Percentiles rank a stretch among this genome's conserved stretches.
Conservation (phyloP, 768 basidiomycete species). For the Albatrellus ellisii region DNA sequence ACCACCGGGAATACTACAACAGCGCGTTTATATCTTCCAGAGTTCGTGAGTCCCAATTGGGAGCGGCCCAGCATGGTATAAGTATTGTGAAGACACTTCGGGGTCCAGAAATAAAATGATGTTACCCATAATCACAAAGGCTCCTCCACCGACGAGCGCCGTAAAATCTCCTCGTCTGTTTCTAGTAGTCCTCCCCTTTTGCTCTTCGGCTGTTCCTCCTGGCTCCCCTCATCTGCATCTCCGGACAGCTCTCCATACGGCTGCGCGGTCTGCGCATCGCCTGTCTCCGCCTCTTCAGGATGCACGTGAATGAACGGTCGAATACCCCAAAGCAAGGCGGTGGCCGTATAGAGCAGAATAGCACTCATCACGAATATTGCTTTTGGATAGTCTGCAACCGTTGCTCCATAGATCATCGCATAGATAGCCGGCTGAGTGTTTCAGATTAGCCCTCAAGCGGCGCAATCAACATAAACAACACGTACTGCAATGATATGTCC, state of each 20-base stretch:
- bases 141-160: slow-evolving; percentile 3
- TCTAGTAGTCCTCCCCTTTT: neutral
- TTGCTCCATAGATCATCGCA: slow-evolving; percentile 10
- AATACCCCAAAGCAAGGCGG: slow-evolving; percentile 9
- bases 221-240: neutral
- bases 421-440: slow-evolving; percentile 11
- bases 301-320: slow-evolving; percentile 12
- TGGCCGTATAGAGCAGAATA: slow-evolving; percentile 7
- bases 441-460: neutral
- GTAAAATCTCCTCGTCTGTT: neutral
- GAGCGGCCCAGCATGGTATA: no score
- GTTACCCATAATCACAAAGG: neutral
- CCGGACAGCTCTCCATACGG: neutral
- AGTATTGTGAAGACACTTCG: no score
- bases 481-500: slow-evolving; percentile 13
- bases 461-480: neutral
- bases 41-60: no score
- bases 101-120: no score
- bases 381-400: slow-evolving; percentile 11
- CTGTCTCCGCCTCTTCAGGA: neutral
- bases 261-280: neutral
- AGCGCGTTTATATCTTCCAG: no score
- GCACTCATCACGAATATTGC: slow-evolving; percentile 12
- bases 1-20: no score
- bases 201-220: neutral